Evolutionary conservation across 2,329 filamentous ascomycete species (phyloP).

Genomic region (Ophiosphaerella herpotricha): DNA sequence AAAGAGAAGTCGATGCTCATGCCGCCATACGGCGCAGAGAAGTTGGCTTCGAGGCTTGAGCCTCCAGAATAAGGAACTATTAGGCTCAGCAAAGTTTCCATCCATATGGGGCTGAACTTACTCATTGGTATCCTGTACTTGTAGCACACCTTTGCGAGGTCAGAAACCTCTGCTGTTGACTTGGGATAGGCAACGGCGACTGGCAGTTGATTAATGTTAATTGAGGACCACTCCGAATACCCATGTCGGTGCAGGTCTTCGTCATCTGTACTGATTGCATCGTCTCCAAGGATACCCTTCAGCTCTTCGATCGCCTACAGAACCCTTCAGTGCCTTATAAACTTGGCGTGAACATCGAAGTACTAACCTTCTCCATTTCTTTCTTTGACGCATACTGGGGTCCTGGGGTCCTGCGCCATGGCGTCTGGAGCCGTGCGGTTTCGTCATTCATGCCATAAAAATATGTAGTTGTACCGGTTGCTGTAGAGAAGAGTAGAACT

Average conservation of each 20-base stretch:
- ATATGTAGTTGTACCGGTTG: constrained; percentile 59
- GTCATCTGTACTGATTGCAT: constrained; percentile 66
- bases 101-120: constrained; percentile 17
- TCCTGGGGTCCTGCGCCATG: constrained; percentile 29
- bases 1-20: constrained; percentile 86
- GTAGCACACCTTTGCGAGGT: constrained; percentile 72
- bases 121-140: constrained; percentile 78
- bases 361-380: constrained; percentile 56
- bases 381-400: constrained; percentile 55
- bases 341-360: background rate
- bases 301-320: constrained; percentile 62
- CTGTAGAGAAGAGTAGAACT: constrained; percentile 54
- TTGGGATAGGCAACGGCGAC: constrained; percentile 69
- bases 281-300: constrained; percentile 57
- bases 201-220: constrained; percentile 67
- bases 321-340: constrained; percentile 7
- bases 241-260: constrained; percentile 68
- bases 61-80: constrained; percentile 81
- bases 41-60: constrained; percentile 86
- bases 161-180: constrained; percentile 66
- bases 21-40: constrained; percentile 83
- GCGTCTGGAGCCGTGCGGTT: constrained; percentile 31
- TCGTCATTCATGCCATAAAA: constrained; percentile 53
- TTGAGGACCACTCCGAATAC: constrained; percentile 72
- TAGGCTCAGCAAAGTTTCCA: background rate